These are phyloP conservation scores for Collybia sordida DNA, from an alignment of 768 basidiomycete species.

Conservation along the genomic window DNA sequence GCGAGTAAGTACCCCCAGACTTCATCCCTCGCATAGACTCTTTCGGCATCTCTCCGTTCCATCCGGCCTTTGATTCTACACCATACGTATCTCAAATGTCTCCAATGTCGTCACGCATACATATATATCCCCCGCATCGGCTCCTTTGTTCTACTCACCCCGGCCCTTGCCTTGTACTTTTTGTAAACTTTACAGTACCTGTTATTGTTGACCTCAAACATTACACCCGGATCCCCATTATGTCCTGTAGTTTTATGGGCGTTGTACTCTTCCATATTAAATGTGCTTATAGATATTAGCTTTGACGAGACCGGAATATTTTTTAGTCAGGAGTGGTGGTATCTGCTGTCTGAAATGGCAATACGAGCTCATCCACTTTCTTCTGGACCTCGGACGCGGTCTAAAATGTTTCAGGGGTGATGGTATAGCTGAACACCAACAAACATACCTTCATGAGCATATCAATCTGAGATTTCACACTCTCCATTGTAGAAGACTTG, in stretches of 20 bases:
- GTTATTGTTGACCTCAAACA: slow-evolving; percentile 8
- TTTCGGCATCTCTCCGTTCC: slow-evolving; percentile 6
- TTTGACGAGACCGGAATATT: background rate
- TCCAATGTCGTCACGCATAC: slow-evolving; percentile 10
- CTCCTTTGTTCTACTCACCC: slow-evolving; percentile 3
- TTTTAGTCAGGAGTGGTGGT: slow-evolving; percentile 13
- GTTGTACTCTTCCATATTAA: slow-evolving; percentile 13
- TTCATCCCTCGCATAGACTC: slow-evolving; percentile 1
- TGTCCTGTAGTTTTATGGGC: slow-evolving; percentile 17
- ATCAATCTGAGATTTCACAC: slow-evolving; percentile 77
- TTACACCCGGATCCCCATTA: slow-evolving; percentile 11
- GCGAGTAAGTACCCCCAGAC: slow-evolving; percentile 36
- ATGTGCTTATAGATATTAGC: slow-evolving; percentile 8
- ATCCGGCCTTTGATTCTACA: slow-evolving; percentile 2
- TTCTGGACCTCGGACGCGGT: slow-evolving; percentile 72
- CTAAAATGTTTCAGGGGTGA: slow-evolving; percentile 33
- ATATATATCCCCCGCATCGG: slow-evolving; percentile 13
- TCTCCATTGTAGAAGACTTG: slow-evolving; percentile 74
- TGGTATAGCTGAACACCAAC: slow-evolving; percentile 3
- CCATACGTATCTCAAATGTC: background rate
- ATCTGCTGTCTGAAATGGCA: slow-evolving; percentile 33
- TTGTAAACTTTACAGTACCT: slow-evolving; percentile 8
- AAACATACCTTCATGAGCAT: slow-evolving; percentile 63
- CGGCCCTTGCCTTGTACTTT: slow-evolving; percentile 11
- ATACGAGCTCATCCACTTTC: slow-evolving; percentile 69